These are phyloP conservation scores for Yamadazyma scolyti DNA, from an alignment of 805 yeast genomes.

Conservation along the genomic window DNA sequence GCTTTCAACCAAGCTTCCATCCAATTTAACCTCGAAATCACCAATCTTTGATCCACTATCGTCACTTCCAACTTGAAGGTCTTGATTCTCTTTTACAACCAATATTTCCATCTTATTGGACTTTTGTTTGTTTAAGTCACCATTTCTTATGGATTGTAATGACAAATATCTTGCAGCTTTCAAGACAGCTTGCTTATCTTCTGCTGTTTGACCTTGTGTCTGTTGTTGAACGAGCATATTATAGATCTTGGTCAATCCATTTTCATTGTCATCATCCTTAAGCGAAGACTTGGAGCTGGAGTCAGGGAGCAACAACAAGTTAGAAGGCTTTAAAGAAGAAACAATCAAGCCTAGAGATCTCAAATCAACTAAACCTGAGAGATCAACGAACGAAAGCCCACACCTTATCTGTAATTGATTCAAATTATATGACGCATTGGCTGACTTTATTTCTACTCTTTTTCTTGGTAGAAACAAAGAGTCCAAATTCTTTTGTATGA, in stretches of 20 bases:
- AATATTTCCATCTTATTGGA: conserved; percentile 25
- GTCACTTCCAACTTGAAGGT: conserved; percentile 50
- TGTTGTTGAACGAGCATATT: conserved; percentile 28
- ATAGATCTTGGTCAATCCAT: conserved; percentile 26
- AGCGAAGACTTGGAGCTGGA: conserved; percentile 20
- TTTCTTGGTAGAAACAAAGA: conserved; percentile 50
- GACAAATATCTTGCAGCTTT: conserved; percentile 26
- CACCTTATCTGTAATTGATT: conserved; percentile 48
- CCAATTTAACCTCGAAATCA: conserved; percentile 61
- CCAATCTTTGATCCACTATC: conserved; percentile 27
- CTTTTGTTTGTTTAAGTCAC: conserved; percentile 4
- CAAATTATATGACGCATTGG: conserved; percentile 15
- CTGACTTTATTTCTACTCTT: conserved; percentile 24
- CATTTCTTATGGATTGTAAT: conserved; percentile 23
- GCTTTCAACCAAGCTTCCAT: conserved; percentile 54
- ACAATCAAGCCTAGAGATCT: conserved; percentile 77
- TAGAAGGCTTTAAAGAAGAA: conserved; percentile 74
- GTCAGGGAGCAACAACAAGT: conserved; percentile 57
- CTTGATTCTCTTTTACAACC: conserved; percentile 32
- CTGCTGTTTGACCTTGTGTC: conserved; percentile 21
- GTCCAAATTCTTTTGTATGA: conserved; percentile 41
- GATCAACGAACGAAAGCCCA: conserved; percentile 71
- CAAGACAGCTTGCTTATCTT: conserved; percentile 13
- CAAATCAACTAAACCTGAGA: conserved; percentile 79
- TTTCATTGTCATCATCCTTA: conserved; percentile 16